These are phyloP conservation scores for Amaranthus palmeri DNA, from an alignment of 148 eudicot species.

Conservation along the genomic window DNA sequence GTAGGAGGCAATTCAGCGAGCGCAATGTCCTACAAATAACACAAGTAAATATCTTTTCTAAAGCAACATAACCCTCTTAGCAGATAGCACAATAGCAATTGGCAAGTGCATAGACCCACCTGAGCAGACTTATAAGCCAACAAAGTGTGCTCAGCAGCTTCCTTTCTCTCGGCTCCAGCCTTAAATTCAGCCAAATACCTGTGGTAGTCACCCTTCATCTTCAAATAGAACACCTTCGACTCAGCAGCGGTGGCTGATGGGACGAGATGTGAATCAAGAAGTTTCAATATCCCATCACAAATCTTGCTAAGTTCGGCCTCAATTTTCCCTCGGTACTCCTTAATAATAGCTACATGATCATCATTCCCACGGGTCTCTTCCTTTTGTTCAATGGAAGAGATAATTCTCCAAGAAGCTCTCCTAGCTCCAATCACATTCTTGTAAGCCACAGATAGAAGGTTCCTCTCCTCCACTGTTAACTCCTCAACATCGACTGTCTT, in stretches of 20 bases:
- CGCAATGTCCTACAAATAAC: conserved; percentile 33
- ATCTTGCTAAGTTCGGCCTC: conserved; percentile 34
- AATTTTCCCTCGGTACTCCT: conserved; percentile 32
- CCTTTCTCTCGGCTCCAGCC: conserved; percentile 36
- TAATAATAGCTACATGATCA: conserved; percentile 31
- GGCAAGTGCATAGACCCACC: conserved; percentile 12
- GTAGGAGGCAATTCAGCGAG: conserved; percentile 39
- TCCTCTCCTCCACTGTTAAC: conserved; percentile 37
- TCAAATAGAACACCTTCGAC: conserved; percentile 41
- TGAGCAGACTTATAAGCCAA: conserved; percentile 40
- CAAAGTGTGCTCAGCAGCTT: conserved; percentile 35
- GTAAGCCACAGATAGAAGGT: conserved; percentile 41
- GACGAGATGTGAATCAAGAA: conserved; percentile 34
- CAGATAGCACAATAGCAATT: neutral
- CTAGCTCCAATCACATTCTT: conserved; percentile 39
- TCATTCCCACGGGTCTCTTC: conserved; percentile 41
- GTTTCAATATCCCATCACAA: conserved; percentile 36
- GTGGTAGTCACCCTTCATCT: conserved; percentile 39
- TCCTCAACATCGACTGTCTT: conserved; percentile 29
- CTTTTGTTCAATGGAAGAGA: conserved; percentile 36
- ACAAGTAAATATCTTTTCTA: neutral
- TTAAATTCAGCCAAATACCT: conserved; percentile 37
- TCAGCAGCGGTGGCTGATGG: conserved; percentile 30
- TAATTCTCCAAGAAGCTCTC: conserved; percentile 39
- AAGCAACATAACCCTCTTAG: neutral